phyloP scores from a whole-genome alignment of 495 filamentous ascomycete genomes.

The Daldinia grandis region DNA sequence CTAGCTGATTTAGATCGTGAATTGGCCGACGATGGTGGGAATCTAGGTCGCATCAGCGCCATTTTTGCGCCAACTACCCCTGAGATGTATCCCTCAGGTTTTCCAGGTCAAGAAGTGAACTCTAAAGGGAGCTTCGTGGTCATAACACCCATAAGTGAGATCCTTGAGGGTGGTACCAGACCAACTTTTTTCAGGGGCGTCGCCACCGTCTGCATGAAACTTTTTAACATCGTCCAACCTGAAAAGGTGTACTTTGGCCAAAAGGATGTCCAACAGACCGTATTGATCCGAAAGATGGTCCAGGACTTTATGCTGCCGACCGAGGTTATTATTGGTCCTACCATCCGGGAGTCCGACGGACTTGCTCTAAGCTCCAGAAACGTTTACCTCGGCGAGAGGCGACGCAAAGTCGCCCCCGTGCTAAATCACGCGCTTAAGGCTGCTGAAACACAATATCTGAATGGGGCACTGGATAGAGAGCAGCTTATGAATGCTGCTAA shows the following conservation, averaged over 20 bases:
- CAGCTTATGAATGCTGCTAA: slow-evolving; percentile 75
- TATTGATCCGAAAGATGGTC: slow-evolving; percentile 86
- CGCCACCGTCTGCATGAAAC: slow-evolving; percentile 95
- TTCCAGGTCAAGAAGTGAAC: slow-evolving; percentile 80
- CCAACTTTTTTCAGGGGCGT: slow-evolving; percentile 97
- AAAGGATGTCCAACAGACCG: slow-evolving; percentile 97
- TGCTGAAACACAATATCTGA: slow-evolving; percentile 71
- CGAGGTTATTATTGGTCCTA: slow-evolving; percentile 76
- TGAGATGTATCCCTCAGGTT: slow-evolving; percentile 86
- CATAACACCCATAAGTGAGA: slow-evolving; percentile 80
- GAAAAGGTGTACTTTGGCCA: slow-evolving; percentile 96
- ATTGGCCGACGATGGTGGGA: slow-evolving; percentile 63
- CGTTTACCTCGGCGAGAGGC: slow-evolving; percentile 82
- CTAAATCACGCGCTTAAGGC: slow-evolving; percentile 71
- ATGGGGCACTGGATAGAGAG: slow-evolving; percentile 64
- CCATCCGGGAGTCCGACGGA: slow-evolving; percentile 80
- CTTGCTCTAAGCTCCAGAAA: slow-evolving; percentile 95
- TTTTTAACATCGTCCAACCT: slow-evolving; percentile 90
- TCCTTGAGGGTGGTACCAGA: slow-evolving; percentile 84
- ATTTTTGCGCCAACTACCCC: slow-evolving; percentile 85
- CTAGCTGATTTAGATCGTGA: slow-evolving; percentile 75
- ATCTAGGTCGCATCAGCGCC: slow-evolving; percentile 75
- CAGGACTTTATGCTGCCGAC: slow-evolving; percentile 85
- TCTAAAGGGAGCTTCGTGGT: slow-evolving; percentile 91
- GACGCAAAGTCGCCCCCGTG: slow-evolving; percentile 75